Conservation (phyloP, 2,329 filamentous ascomycete species). For the Phyllosticta ampelicida region DNA sequence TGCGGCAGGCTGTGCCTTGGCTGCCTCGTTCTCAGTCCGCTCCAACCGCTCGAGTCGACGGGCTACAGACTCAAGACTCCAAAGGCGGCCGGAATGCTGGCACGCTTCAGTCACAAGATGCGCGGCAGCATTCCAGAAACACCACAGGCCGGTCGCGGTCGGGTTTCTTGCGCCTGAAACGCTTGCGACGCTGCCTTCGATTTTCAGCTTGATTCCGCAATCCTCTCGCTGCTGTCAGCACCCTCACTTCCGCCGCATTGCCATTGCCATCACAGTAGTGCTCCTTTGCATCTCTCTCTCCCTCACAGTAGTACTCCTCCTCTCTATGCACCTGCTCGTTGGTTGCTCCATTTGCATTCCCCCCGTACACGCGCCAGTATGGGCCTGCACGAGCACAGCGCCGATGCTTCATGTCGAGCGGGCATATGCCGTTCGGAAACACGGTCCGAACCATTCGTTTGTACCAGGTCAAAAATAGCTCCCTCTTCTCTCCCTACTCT, state of each 20-base stretch:
- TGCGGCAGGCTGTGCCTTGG: background rate
- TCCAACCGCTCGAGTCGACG: too few relatives aligned
- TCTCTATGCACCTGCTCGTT: background rate
- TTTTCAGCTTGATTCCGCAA: background rate
- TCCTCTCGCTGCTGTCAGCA: background rate
- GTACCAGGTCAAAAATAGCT: background rate
- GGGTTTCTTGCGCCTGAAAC: background rate
- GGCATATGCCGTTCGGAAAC: background rate
- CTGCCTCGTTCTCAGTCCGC: background rate
- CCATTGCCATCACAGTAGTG: too few relatives aligned
- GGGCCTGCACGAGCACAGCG: background rate
- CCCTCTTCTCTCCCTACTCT: background rate
- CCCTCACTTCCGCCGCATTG: background rate
- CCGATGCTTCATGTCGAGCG: background rate
- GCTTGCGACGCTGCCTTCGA: background rate
- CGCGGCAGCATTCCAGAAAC: background rate
- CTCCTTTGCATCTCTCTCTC: too few relatives aligned
- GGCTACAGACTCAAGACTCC: background rate
- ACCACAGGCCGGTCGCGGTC: background rate
- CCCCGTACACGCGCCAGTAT: background rate
- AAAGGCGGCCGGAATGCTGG: background rate
- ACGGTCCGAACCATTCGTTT: background rate
- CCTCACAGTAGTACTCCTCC: too few relatives aligned
- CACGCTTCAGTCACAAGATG: too few relatives aligned
- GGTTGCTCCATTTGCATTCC: background rate